Evolutionary conservation across 2,329 filamentous ascomycete genomes (phyloP), one percentile per base, ranked within the genome.

Genomic region (Scedosporium boydii): DNA sequence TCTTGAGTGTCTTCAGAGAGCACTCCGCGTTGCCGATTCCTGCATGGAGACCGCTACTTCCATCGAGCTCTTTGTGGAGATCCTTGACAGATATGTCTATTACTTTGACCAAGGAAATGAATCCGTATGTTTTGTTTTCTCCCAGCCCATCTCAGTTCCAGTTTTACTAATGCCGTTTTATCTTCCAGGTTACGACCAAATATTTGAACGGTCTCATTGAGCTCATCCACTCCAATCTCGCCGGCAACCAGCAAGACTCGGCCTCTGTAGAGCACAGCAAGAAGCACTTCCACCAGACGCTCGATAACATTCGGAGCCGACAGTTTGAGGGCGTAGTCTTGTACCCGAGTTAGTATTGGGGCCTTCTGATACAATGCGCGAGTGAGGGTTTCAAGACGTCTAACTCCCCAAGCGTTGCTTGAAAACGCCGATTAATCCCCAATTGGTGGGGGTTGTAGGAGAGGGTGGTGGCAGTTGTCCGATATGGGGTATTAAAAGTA

Each of bases 71-170:
- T 99, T 99, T 76, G 93, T 99, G 63, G 95, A 99, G 77, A 99
- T 99, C 66, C 79, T 99, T 62, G 97, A 99, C 75, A 87, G 95
- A 75, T 99, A 99, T 73, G 93, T 98, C 61, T 99, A 99, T 76
- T 99, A 98, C 79, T 99, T 97, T 78, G 95, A 99, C 75, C 93
- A 99, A 75, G 91, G 96, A 73, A 99, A 99, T 75, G 95, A 99
- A 77, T 93, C 93, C 67, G 95, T 85, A 73, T 71, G 82, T 71
- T 2, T 29, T 18, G n/a, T 44, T 21, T 21, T 29, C 26, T 23
- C 46, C 4, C 7, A 14, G 9, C 34, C 10, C 34, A 6, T 14
- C 34, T 38, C 10, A 38, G 10, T 12, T 38, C 34, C 34, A 38
- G 34, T 12, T 38, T 23, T 12, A 38, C 21, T 51, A 53, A 41